These are phyloP conservation scores for Neckera pumila DNA, from an alignment of 225 moss, liverwort and hornwort genomes.

Conservation along the genomic window DNA sequence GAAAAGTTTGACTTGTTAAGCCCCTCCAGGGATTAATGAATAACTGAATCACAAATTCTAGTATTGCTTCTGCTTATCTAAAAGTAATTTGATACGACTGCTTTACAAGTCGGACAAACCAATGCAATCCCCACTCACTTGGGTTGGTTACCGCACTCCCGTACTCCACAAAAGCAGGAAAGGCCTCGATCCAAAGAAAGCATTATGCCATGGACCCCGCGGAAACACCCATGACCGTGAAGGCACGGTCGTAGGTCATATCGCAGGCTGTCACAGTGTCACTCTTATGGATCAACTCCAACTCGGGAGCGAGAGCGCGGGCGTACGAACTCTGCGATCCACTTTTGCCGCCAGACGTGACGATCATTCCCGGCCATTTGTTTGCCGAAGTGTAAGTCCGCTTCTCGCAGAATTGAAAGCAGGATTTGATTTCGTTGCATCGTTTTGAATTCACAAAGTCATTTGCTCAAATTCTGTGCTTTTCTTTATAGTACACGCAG, in stretches of 20 bases:
- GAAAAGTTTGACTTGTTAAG: background rate
- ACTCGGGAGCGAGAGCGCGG: background rate
- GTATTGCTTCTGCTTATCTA: background rate
- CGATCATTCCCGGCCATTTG: background rate
- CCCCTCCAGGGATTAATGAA: background rate
- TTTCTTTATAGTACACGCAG: background rate
- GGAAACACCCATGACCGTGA: background rate
- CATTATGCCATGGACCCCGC: background rate
- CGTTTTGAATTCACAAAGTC: background rate
- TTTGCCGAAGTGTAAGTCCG: background rate
- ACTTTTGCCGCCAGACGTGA: background rate
- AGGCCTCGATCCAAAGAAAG: background rate
- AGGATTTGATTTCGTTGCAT: background rate
- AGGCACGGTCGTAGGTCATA: background rate
- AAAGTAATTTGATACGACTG: background rate
- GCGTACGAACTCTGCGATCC: background rate
- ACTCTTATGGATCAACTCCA: background rate
- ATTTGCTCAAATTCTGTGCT: background rate
- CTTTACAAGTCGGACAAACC: background rate
- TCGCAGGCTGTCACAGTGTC: background rate
- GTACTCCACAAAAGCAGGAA: background rate
- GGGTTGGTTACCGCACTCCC: too few species aligned
- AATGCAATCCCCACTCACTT: background rate
- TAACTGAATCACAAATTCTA: background rate
- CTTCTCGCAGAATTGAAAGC: background rate